Conservation (phyloP, 306 rosid genomes). For the Fragaria ananassa region DNA sequence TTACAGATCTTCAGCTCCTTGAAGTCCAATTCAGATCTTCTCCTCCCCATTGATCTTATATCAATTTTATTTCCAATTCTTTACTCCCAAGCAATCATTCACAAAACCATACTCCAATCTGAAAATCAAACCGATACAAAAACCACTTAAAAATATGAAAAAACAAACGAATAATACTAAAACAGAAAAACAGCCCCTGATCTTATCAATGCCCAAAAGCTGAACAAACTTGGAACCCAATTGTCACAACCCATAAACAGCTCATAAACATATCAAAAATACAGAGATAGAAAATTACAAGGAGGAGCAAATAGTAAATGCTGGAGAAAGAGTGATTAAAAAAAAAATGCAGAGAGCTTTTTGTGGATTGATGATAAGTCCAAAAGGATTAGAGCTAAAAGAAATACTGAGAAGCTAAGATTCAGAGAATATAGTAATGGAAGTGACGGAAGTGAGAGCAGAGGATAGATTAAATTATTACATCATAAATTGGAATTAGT, state of each 20-base stretch:
- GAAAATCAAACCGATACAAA: conserved; percentile 12
- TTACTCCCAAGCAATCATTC: conserved; percentile 28
- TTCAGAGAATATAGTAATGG: conserved; percentile 29
- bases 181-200: conserved; percentile 16
- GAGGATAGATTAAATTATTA: neutral
- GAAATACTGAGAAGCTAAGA: conserved; percentile 51
- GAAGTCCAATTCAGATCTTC: conserved; percentile 49
- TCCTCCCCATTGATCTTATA: conserved; percentile 51
- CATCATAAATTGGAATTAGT: conserved; percentile 31
- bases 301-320: conserved; percentile 41
- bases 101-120: conserved; percentile 43
- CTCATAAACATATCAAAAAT: conserved; percentile 14
- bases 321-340: conserved; percentile 23
- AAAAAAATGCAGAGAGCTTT: conserved; percentile 20
- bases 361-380: conserved; percentile 13
- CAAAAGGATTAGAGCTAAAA: neutral
- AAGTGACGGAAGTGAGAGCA: conserved; percentile 13
- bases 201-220: conserved; percentile 24
- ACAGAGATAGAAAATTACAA: neutral
- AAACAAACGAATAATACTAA: neutral
- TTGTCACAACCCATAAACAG: conserved; percentile 5
- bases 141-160: neutral
- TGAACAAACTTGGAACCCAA: conserved; percentile 17
- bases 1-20: conserved; percentile 43
- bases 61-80: conserved; percentile 34